Percentiles rank a stretch among this genome's conserved stretches.
Conservation (phyloP, 352 stramenopile genomes). For the Phytophthora macrochlamydospora region DNA sequence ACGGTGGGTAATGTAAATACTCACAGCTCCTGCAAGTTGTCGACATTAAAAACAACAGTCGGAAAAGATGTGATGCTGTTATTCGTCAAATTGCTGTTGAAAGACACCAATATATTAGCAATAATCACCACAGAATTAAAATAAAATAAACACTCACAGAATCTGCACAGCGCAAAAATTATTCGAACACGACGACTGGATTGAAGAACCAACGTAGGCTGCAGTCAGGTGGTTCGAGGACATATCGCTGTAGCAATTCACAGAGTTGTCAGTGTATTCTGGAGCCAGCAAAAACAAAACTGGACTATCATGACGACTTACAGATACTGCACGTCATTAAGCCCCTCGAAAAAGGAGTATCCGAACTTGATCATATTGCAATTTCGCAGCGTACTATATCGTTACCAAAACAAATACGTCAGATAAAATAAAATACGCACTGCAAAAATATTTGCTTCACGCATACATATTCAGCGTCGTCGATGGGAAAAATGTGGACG, state of each 20-base stretch:
- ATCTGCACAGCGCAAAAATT: slow-evolving; percentile 33
- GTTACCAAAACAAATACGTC: background rate
- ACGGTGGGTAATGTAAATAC: background rate
- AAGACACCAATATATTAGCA: background rate
- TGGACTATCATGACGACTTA: slow-evolving; percentile 12
- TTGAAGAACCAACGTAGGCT: slow-evolving; percentile 38
- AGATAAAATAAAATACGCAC: background rate
- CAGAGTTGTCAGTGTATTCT: background rate
- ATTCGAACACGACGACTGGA: slow-evolving; percentile 27
- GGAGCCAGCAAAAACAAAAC: background rate
- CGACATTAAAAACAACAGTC: slow-evolving; percentile 38
- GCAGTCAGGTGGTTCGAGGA: slow-evolving; percentile 43
- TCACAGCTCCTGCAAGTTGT: slow-evolving; percentile 36
- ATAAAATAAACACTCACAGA: slow-evolving; percentile 36
- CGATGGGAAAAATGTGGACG: slow-evolving; percentile 30
- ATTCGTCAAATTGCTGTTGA: slow-evolving; percentile 34
- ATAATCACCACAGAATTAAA: background rate
- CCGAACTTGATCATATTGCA: slow-evolving; percentile 50
- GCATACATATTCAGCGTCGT: slow-evolving; percentile 36
- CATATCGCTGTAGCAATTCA: slow-evolving; percentile 31
- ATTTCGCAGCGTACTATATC: slow-evolving; percentile 41
- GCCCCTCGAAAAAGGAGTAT: slow-evolving; percentile 34
- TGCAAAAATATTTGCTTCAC: no score
- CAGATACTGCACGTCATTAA: slow-evolving; percentile 33
- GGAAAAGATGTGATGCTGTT: slow-evolving; percentile 39